phyloP scores from a whole-genome alignment of 495 filamentous ascomycete genomes.

The Podospora pseudocomata region DNA sequence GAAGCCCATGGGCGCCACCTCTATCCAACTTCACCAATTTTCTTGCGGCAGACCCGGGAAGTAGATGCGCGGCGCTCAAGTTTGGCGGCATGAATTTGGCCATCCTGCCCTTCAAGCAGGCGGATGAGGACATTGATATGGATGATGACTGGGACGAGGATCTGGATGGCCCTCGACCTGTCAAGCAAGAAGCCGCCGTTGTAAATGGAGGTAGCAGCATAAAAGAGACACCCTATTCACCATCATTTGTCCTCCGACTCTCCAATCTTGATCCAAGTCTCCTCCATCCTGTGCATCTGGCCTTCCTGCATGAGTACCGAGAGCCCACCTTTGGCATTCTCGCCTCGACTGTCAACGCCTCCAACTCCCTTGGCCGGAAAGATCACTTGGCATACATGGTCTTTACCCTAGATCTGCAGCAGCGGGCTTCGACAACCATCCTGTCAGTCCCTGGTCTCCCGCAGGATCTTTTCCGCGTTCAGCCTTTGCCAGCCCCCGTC shows the following conservation, averaged over 20 bases:
- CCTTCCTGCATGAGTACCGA: conserved; percentile 94
- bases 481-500: conserved; percentile 79
- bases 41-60: conserved; percentile 84
- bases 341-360: conserved; percentile 68
- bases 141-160: conserved; percentile 84
- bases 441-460: conserved; percentile 80
- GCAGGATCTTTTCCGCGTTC: conserved; percentile 81
- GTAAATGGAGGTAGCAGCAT: conserved; percentile 53
- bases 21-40: conserved; percentile 68
- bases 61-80: conserved; percentile 86
- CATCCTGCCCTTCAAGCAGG: conserved; percentile 88
- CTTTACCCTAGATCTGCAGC: conserved; percentile 91
- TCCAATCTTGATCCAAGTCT: conserved; percentile 82
- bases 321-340: conserved; percentile 96
- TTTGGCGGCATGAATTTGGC: conserved; percentile 86
- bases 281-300: conserved; percentile 81
- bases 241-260: conserved; percentile 88
- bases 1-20: conserved; percentile 70
- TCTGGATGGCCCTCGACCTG: conserved; percentile 57
- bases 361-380: conserved; percentile 72
- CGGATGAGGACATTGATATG: conserved; percentile 83
- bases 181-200: conserved; percentile 39
- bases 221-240: conserved; percentile 72
- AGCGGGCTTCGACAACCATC: conserved; percentile 88
- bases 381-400: conserved; percentile 87